Conservation (phyloP, 148 eudicot species). For the Limonium bicolor region DNA sequence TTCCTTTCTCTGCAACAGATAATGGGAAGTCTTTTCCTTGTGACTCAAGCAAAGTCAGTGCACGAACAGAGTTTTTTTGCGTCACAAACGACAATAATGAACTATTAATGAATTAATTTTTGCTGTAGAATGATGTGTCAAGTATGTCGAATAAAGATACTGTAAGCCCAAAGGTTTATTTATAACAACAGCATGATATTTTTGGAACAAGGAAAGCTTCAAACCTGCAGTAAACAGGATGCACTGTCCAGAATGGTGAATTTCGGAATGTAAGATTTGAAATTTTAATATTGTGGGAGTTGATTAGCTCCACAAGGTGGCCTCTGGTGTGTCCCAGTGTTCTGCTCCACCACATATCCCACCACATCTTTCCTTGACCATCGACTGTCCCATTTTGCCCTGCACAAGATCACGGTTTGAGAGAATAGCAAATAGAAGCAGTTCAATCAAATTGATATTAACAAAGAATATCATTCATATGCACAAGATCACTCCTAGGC, state of each 20-base stretch:
- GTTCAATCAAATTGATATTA: too few relatives aligned
- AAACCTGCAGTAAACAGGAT: conserved; percentile 97
- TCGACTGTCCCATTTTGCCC: conserved; percentile 74
- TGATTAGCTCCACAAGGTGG: conserved; percentile 77
- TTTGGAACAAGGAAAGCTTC: not conserved
- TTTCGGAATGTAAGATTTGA: conserved; percentile 84
- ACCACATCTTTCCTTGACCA: conserved; percentile 96
- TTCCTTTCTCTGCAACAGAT: too few relatives aligned
- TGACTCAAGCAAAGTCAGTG: not conserved
- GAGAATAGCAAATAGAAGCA: too few relatives aligned
- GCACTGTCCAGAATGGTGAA: conserved; percentile 98
- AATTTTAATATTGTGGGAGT: conserved; percentile 70
- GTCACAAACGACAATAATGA: not conserved
- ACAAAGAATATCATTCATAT: too few relatives aligned
- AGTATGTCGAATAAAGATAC: not conserved
- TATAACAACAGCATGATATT: not conserved
- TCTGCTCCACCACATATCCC: conserved; percentile 99
- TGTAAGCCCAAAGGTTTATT: too few relatives aligned
- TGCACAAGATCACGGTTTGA: too few relatives aligned
- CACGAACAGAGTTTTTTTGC: not conserved
- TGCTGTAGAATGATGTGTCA: not conserved
- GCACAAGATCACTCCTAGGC: conserved; percentile 92
- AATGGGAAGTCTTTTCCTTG: not conserved
- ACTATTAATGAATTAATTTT: too few relatives aligned
- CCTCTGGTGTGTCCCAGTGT: conserved; percentile 90